Evolutionary conservation across 208 protist genomes (phyloP).

Genomic region (Trypanosoma platydactyli): DNA sequence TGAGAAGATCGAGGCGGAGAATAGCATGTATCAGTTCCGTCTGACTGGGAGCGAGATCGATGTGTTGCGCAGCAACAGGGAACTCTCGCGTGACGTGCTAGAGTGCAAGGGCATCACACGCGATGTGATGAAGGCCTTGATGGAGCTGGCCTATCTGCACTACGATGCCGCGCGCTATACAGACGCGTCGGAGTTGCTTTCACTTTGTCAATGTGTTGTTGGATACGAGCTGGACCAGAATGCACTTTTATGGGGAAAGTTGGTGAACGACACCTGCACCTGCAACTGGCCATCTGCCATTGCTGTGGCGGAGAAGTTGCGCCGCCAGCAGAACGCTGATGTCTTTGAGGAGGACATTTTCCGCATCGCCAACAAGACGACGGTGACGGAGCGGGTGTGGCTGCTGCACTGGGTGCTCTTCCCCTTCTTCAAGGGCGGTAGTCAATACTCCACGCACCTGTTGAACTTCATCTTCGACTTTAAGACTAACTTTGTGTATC

Average conservation of each 20-base stretch:
- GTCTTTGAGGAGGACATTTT: conserved; percentile 65
- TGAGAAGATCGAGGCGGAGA: conserved; percentile 46
- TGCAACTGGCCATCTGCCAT: conserved; percentile 85
- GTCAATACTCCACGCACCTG: conserved; percentile 74
- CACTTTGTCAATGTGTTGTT: conserved; percentile 77
- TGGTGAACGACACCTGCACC: conserved; percentile 81
- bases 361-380: conserved; percentile 55
- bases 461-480: conserved; percentile 86
- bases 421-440: conserved; percentile 90
- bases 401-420: conserved; percentile 92
- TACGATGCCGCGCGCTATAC: conserved; percentile 87
- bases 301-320: conserved; percentile 69
- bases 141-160: conserved; percentile 80
- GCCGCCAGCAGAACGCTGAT: conserved; percentile 64
- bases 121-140: conserved; percentile 66
- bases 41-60: conserved; percentile 76
- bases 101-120: conserved; percentile 71
- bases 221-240: conserved; percentile 74
- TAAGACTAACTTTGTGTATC: conserved; percentile 67
- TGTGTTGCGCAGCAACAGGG: conserved; percentile 62
- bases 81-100: conserved; percentile 76
- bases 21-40: conserved; percentile 80
- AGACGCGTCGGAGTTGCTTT: conserved; percentile 79
- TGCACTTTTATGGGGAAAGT: conserved; percentile 83
- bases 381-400: conserved; percentile 76